Evolutionary conservation across 2,329 filamentous ascomycete genomes (phyloP).

Genomic region (Beauveria pseudobassiana): DNA sequence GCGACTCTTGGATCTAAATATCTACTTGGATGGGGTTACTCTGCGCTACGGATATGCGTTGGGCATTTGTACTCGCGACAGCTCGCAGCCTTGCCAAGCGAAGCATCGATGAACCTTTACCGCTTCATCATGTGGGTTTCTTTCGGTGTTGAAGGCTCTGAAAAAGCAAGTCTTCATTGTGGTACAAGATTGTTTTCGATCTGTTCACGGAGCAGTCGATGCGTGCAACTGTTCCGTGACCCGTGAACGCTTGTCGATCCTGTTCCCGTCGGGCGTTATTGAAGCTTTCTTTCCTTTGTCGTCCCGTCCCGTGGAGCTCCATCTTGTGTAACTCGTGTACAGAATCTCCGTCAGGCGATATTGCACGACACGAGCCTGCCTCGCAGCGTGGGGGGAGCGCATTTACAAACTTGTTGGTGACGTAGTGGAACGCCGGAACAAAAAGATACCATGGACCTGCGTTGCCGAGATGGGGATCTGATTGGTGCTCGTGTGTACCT

Average conservation of each 20-base stretch:
- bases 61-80: background rate
- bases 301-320: background rate
- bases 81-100: background rate
- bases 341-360: background rate
- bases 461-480: background rate
- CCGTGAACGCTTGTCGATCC: background rate
- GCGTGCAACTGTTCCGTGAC: background rate
- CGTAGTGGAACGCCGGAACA: background rate
- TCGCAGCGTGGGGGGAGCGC: background rate
- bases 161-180: background rate
- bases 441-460: background rate
- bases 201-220: background rate
- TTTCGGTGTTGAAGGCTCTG: background rate
- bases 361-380: background rate
- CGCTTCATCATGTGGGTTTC: background rate
- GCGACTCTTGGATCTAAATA: background rate
- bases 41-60: background rate
- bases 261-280: background rate
- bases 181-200: background rate
- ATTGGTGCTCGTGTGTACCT: background rate
- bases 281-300: background rate
- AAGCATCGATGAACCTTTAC: background rate
- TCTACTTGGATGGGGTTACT: background rate
- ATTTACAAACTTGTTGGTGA: background rate
- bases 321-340: background rate